These are phyloP conservation scores for Kluyveromyces sp. DNA, from an alignment of 1,139 yeast species.

Conservation along the genomic window DNA sequence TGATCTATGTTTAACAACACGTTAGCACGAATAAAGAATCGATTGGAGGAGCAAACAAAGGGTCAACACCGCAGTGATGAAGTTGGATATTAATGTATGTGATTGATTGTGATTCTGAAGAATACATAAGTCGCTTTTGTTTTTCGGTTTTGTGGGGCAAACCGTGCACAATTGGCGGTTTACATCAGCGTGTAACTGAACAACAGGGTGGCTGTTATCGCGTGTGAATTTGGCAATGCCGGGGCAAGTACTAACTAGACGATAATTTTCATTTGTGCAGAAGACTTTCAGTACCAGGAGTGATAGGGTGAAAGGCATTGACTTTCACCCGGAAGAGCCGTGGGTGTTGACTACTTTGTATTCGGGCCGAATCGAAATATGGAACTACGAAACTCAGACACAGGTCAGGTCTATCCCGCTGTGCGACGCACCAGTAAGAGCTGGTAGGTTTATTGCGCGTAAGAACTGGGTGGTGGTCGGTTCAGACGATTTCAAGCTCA, in stretches of 20 bases:
- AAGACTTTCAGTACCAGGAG: conserved; percentile 44
- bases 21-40: too few relatives aligned
- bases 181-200: neutral
- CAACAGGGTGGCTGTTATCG: too few relatives aligned
- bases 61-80: conserved; percentile 17
- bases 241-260: conserved; percentile 3
- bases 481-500: conserved; percentile 86
- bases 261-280: conserved; percentile 10
- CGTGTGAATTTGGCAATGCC: too few relatives aligned
- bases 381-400: conserved; percentile 79
- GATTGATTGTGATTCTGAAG: neutral
- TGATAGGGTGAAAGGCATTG: conserved; percentile 95
- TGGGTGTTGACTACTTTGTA: conserved; percentile 88
- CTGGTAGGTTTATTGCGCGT: conserved; percentile 91
- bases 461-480: conserved; percentile 98
- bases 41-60: too few relatives aligned
- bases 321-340: conserved; percentile 96
- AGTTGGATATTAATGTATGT: conserved; percentile 29
- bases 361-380: conserved; percentile 76
- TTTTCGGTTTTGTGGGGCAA: neutral
- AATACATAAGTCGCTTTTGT: neutral
- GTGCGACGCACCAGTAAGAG: conserved; percentile 89
- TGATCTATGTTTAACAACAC: conserved; percentile 1
- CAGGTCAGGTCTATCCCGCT: conserved; percentile 73
- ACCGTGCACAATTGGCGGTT: neutral